Evolutionary conservation across 768 basidiomycete genomes (phyloP).

Genomic region (Lyophyllum atratum): DNA sequence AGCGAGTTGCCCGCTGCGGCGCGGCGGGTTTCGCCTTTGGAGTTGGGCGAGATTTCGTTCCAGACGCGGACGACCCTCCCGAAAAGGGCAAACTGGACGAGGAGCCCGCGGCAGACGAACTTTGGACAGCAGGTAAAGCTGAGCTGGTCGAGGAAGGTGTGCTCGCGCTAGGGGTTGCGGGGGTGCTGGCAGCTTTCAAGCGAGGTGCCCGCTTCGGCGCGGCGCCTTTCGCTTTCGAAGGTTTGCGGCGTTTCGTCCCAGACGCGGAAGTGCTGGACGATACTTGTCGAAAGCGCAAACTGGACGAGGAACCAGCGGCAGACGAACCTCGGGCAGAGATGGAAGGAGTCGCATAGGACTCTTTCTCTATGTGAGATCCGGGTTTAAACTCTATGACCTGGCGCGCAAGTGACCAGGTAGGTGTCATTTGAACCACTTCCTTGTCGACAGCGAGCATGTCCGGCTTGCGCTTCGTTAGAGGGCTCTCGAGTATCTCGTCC

Average conservation of each 20-base stretch:
- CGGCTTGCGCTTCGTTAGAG: background rate
- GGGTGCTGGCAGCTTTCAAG: background rate
- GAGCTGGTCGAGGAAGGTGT: too few species aligned
- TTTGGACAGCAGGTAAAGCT: too few species aligned
- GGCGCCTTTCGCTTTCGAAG: background rate
- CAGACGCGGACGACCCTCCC: background rate
- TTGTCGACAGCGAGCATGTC: background rate
- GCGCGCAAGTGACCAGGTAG: background rate
- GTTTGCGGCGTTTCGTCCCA: background rate
- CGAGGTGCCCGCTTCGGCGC: background rate
- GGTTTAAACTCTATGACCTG: background rate
- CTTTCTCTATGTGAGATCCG: background rate
- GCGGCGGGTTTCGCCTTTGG: background rate
- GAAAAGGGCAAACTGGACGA: too few species aligned
- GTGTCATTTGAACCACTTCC: background rate
- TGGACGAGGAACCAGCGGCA: background rate
- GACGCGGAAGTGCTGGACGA: background rate
- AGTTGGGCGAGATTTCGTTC: background rate
- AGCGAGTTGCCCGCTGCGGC: background rate
- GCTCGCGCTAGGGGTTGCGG: background rate
- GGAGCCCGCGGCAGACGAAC: too few species aligned
- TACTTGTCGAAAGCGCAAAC: background rate
- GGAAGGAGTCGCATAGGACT: background rate
- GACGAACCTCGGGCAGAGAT: background rate
- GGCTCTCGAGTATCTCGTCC: background rate